Conservation (phyloP, 371 early-diverging fungal genomes). For the Rhizopus sp. region DNA sequence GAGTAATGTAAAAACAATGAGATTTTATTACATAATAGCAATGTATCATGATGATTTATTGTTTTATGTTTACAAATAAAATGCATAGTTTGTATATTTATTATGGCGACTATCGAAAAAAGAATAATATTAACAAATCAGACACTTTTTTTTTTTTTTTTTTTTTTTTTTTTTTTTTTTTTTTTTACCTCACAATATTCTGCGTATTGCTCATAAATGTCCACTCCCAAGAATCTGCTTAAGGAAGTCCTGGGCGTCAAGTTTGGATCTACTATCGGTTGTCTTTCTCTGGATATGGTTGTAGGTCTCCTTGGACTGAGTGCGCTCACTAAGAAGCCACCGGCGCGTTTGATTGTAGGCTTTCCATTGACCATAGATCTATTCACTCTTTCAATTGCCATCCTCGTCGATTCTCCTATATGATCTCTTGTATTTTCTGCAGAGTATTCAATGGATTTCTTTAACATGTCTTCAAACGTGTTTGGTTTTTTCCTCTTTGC, state of each 20-base stretch:
- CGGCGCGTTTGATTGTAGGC: slow-evolving; percentile 24
- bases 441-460: slow-evolving; percentile 67
- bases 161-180: too few species aligned
- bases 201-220: not conserved
- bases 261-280: not conserved
- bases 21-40: too few species aligned
- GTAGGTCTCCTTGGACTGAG: slow-evolving; percentile 8
- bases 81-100: too few species aligned
- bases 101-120: too few species aligned
- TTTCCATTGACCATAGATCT: slow-evolving; percentile 20
- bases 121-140: too few species aligned
- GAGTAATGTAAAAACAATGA: too few species aligned
- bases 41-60: too few species aligned
- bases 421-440: not conserved
- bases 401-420: slow-evolving; percentile 20
- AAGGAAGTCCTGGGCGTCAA: not conserved
- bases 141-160: too few species aligned
- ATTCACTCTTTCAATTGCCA: slow-evolving; percentile 20
- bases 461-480: slow-evolving; percentile 21
- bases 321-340: slow-evolving; percentile 25
- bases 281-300: not conserved
- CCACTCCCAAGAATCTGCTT: not conserved
- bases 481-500: not conserved
- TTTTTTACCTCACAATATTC: not conserved
- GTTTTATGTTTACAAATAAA: too few species aligned